Conservation (phyloP, 768 basidiomycete genomes). For the Boletus rubroflammeus region DNA sequence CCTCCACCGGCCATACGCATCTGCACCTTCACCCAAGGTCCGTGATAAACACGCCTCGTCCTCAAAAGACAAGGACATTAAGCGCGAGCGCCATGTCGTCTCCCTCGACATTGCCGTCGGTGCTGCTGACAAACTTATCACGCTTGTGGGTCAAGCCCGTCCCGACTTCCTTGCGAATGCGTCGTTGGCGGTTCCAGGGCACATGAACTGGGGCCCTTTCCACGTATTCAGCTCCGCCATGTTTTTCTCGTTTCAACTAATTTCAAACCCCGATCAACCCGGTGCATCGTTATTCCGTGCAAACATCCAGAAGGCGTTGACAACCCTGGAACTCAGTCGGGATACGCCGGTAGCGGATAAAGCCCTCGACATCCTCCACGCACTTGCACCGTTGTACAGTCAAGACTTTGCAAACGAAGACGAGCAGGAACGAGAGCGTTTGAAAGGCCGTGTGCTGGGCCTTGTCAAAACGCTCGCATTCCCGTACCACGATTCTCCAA, state of each 20-base stretch:
- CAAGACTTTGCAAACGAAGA: constrained; percentile 53
- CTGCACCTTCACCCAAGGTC: constrained; percentile 22
- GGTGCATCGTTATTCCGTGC: constrained; percentile 73
- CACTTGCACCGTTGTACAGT: constrained; percentile 71
- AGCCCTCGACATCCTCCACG: constrained; percentile 64
- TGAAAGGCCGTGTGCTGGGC: constrained; percentile 57
- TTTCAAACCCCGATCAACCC: constrained; percentile 75
- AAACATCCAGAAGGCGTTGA: constrained; percentile 67
- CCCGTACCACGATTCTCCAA: constrained; percentile 71
- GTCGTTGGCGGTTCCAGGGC: constrained; percentile 69
- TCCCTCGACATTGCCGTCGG: constrained; percentile 72
- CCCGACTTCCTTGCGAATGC: constrained; percentile 72
- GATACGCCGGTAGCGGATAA: constrained; percentile 71
- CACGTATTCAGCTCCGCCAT: constrained; percentile 84
- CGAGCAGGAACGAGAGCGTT: constrained; percentile 52
- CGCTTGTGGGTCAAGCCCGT: constrained; percentile 70
- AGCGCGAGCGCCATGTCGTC: constrained; percentile 43
- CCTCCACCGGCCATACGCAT: constrained; percentile 74
- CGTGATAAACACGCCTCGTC: constrained; percentile 32
- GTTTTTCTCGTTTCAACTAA: constrained; percentile 89
- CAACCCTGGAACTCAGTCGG: constrained; percentile 61
- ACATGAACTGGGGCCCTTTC: constrained; percentile 82
- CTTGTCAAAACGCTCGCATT: constrained; percentile 75
- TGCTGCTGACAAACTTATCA: constrained; percentile 75
- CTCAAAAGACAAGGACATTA: constrained; percentile 25